Evolutionary conservation across 2,329 filamentous ascomycete genomes (phyloP).

Genomic region (Neopestalotiopsis rosae): DNA sequence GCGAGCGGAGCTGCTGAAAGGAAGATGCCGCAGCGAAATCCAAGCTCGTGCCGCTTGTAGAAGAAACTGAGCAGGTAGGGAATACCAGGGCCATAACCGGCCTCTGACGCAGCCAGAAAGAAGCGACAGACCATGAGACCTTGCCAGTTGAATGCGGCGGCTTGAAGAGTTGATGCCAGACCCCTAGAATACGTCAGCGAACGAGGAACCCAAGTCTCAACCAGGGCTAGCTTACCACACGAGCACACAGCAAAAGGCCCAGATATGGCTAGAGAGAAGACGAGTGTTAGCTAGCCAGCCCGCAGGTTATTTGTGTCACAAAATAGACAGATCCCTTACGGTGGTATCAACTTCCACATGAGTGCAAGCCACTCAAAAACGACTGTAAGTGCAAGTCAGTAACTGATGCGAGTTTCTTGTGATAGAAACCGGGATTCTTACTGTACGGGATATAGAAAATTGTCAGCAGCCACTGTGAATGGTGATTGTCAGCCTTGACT

Average conservation of each 20-base stretch:
- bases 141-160: constrained; percentile 35
- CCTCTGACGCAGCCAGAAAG: constrained; percentile 37
- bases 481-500: constrained; percentile 7
- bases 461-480: constrained; percentile 45
- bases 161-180: constrained; percentile 36
- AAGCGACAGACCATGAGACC: constrained; percentile 37
- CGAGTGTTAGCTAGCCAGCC: not conserved
- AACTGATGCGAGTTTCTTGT: not conserved
- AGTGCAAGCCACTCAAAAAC: constrained; percentile 47
- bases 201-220: not conserved
- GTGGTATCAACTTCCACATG: constrained; percentile 48
- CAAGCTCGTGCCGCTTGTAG: constrained; percentile 49
- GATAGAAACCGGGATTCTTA: constrained; percentile 23
- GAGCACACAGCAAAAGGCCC: constrained; percentile 35
- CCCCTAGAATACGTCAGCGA: constrained; percentile 29
- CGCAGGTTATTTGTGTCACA: too few relatives aligned
- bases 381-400: constrained; percentile 28
- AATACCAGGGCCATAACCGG: constrained; percentile 38
- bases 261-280: constrained; percentile 25
- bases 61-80: constrained; percentile 42
- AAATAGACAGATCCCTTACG: constrained; percentile 32
- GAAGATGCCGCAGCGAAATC: constrained; percentile 42
- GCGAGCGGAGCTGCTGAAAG: constrained; percentile 63
- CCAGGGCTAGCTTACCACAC: constrained; percentile 30
- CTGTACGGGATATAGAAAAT: constrained; percentile 52